Percentiles rank a stretch among this genome's conserved stretches.
Evolutionary conservation across 345 rosid genomes (phyloP).

Genomic region (Pseudoturritis turrita): DNA sequence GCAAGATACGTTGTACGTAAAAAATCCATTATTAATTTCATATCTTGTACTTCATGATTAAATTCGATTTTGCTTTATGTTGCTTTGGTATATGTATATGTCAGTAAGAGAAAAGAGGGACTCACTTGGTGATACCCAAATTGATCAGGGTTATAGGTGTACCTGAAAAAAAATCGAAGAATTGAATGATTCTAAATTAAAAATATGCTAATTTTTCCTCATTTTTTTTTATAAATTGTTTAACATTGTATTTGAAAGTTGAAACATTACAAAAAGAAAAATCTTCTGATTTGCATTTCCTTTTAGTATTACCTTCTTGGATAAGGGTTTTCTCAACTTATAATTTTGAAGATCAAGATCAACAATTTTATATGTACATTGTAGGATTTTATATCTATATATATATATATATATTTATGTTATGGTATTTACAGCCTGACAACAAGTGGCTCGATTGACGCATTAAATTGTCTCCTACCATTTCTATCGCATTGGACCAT

Average conservation of each 20-base stretch:
- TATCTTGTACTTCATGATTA: slow-evolving; percentile 18
- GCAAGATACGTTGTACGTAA: slow-evolving; percentile 23
- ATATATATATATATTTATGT: background rate
- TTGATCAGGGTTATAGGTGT: slow-evolving; percentile 52
- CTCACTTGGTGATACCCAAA: slow-evolving; percentile 76
- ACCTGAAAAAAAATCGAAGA: slow-evolving; percentile 47
- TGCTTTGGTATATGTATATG: background rate
- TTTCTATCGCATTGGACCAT: slow-evolving; percentile 17
- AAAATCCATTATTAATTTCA: slow-evolving; percentile 20
- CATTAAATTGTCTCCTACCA: slow-evolving; percentile 34
- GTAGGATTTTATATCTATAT: background rate
- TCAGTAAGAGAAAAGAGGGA: slow-evolving; percentile 10
- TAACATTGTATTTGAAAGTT: background rate
- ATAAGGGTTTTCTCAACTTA: slow-evolving; percentile 1
- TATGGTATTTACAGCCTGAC: slow-evolving; percentile 35
- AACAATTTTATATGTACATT: background rate
- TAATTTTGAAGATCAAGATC: background rate
- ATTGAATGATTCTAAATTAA: slow-evolving; percentile 1
- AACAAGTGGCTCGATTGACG: slow-evolving; percentile 30
- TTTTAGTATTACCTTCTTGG: background rate
- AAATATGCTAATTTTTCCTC: too few species aligned
- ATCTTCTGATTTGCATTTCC: background rate
- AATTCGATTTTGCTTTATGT: slow-evolving; percentile 13
- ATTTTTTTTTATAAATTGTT: too few species aligned
- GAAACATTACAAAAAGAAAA: background rate